Evolutionary conservation across 129 eudicot genomes (phyloP).

Genomic region (Flaveria ramosissima): DNA sequence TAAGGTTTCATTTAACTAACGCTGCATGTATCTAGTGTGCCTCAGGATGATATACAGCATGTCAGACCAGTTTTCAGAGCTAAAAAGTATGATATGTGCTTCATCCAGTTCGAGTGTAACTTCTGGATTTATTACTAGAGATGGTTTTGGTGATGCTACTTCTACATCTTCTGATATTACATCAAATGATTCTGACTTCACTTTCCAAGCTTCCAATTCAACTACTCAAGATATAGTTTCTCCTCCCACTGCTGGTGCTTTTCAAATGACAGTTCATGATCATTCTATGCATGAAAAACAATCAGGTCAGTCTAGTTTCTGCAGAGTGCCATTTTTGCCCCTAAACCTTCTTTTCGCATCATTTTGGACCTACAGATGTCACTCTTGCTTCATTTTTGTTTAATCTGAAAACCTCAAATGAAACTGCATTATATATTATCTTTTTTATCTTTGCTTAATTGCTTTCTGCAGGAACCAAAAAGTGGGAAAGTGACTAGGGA

Average conservation of each 20-base stretch:
- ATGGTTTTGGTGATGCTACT: constrained; percentile 49
- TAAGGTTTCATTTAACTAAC: constrained; percentile 51
- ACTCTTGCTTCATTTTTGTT: constrained; percentile 25
- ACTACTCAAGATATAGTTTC: constrained; percentile 60
- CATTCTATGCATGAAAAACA: constrained; percentile 63
- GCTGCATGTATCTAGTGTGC: constrained; percentile 80
- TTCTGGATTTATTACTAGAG: constrained; percentile 58
- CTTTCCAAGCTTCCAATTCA: constrained; percentile 68
- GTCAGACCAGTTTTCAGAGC: constrained; percentile 89
- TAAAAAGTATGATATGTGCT: constrained; percentile 70
- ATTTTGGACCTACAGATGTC: constrained; percentile 25
- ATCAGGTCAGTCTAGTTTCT: constrained; percentile 69
- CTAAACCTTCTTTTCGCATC: constrained; percentile 14
- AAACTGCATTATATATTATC: constrained; percentile 47
- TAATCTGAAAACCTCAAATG: constrained; percentile 25
- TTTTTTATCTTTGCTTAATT: constrained; percentile 62
- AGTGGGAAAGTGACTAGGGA: constrained; percentile 90
- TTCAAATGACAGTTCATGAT: constrained; percentile 66
- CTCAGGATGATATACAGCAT: constrained; percentile 98
- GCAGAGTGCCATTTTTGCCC: constrained; percentile 19
- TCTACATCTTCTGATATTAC: constrained; percentile 68
- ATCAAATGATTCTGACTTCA: constrained; percentile 74
- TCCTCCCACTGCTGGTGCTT: constrained; percentile 28
- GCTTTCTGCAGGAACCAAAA: constrained; percentile 95
- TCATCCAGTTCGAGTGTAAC: constrained; percentile 67